Percentiles rank a stretch among this genome's conserved stretches.
Conservation (phyloP, 192 early-diverging fungal species). For the Linnemannia schmuckeri region DNA sequence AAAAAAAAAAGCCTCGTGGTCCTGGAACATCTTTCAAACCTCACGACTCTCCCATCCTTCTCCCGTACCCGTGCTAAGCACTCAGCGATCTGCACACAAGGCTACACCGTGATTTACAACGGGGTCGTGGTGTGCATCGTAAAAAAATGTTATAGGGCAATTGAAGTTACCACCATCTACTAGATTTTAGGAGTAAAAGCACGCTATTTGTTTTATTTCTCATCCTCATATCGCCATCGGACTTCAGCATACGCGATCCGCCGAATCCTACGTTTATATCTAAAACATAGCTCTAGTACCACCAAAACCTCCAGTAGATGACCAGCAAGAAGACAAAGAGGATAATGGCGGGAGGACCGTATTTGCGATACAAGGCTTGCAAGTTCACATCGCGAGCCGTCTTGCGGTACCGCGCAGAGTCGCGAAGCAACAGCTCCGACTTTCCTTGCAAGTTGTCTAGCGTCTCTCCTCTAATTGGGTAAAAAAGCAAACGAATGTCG, state of each 20-base stretch:
- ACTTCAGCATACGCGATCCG: not conserved
- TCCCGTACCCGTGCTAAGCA: no score
- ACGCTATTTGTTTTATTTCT: no score
- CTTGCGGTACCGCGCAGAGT: slow-evolving; percentile 86
- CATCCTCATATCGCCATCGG: no score
- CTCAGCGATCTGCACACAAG: no score
- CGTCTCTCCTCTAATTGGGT: slow-evolving; percentile 62
- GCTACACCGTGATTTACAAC: no score
- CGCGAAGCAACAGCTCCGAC: slow-evolving; percentile 63
- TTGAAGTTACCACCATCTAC: no score
- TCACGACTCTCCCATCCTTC: no score
- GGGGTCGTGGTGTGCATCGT: no score
- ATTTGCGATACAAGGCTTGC: slow-evolving; percentile 94
- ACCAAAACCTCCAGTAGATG: slow-evolving; percentile 74
- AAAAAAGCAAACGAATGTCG: not conserved
- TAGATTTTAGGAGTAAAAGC: no score
- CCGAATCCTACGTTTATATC: not conserved
- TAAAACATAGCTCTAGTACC: slow-evolving; percentile 52
- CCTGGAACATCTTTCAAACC: no score
- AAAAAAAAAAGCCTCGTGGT: no score
- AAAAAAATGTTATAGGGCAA: no score
- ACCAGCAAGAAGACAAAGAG: slow-evolving; percentile 84
- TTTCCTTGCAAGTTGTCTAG: slow-evolving; percentile 76
- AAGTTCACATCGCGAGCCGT: slow-evolving; percentile 88
- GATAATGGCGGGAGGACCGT: slow-evolving; percentile 91